phyloP scores from a whole-genome alignment of 2,329 filamentous ascomycete genomes.

The Daldinia sp. region DNA sequence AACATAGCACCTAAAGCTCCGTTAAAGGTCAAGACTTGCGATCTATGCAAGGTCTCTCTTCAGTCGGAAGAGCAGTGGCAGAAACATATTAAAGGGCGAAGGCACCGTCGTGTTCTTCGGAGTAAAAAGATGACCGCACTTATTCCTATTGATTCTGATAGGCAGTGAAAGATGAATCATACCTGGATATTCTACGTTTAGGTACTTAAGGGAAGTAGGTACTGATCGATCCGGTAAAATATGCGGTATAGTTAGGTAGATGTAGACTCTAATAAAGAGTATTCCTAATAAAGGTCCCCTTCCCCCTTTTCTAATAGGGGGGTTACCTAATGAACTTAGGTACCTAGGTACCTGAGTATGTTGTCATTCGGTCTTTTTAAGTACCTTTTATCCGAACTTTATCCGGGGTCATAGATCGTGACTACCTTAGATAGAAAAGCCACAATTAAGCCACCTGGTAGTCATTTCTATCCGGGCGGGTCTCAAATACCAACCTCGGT shows the following conservation, averaged over 20 bases:
- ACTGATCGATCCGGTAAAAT: neutral
- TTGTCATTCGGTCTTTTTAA: too few relatives aligned
- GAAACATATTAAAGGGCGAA: slow-evolving; percentile 59
- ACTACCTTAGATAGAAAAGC: neutral
- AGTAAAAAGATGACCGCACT: slow-evolving; percentile 49
- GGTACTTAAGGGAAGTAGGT: neutral
- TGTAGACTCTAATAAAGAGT: too few relatives aligned
- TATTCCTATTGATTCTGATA: slow-evolving; percentile 37
- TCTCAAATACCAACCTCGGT: neutral
- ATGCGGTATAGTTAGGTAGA: too few relatives aligned
- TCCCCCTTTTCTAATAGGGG: too few relatives aligned
- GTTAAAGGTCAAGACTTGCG: slow-evolving; percentile 68
- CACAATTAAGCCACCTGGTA: neutral
- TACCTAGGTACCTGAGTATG: too few relatives aligned
- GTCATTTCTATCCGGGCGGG: neutral
- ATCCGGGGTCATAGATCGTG: neutral
- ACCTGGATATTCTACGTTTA: too few relatives aligned
- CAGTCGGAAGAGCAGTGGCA: slow-evolving; percentile 67
- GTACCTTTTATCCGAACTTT: neutral
- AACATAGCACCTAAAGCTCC: slow-evolving; percentile 62
- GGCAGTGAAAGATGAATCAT: neutral
- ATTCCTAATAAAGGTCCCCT: too few relatives aligned
- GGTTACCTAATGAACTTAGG: too few relatives aligned
- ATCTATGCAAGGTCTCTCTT: slow-evolving; percentile 75
- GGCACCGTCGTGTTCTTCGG: slow-evolving; percentile 52